Evolutionary conservation across 2,329 filamentous ascomycete species (phyloP), one percentile per base, ranked within the genome.

Genomic region (Fusarium sp.): DNA sequence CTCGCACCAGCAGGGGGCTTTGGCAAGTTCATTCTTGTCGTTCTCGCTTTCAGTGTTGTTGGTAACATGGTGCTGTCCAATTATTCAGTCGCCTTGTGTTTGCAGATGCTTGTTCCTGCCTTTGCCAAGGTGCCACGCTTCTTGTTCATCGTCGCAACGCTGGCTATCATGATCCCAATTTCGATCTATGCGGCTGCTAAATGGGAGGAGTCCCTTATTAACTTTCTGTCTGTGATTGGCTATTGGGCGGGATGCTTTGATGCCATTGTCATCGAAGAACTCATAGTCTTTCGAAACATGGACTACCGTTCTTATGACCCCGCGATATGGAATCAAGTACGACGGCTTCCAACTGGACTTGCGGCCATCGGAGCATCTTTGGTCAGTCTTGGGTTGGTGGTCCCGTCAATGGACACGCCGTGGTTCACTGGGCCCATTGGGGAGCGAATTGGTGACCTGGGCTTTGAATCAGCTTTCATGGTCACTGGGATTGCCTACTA

Each of bases 241-340:
- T 86, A 86, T 73, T 86, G 85, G 85, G 81, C 80, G 2, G 83
- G 83, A 6, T 84, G 83, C 30, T 86, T 86, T 61, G 77, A 85
- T 32, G 83, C 81, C 6, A 78, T 85, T 15, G 64, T 86, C 5
- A 73, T 85, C 33, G 78, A 80, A 30, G 86, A 87, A 75, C 76
- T 85, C n/a, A 71, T 86, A 10, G 73, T 85, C 1, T 86, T 87
- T 71, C 82, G 85, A 8, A 76, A 77, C 32, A 78, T 81, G 73
- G 80, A 86, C 67, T 86, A 81, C 65, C 72, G 75, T 6, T 80
- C 79, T 9, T 86, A 81, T 67, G 83, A 86, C 40, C 82, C 81
- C 18, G 73, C 77, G 11, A 81, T 83, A 59, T 87, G 86, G 86
- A 85, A 87, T 32, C 81, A 84, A 2, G 80, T 81, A 15, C 69